Conservation (phyloP, 2,329 filamentous ascomycete species). For the Verticillium albo-atrum region DNA sequence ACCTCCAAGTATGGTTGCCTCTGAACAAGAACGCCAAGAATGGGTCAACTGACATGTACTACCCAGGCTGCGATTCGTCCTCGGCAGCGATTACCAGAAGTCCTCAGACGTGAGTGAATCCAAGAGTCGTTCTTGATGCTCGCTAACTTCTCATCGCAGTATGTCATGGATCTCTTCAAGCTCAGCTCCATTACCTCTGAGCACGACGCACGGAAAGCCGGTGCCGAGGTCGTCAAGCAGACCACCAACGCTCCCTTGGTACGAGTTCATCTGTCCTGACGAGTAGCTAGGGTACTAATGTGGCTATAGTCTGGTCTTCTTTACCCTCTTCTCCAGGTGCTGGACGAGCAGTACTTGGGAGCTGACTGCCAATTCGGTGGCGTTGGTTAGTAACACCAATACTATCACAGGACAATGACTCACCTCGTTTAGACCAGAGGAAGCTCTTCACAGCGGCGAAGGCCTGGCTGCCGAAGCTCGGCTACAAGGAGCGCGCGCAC, state of each 20-base stretch:
- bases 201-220: conserved; percentile 83
- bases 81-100: conserved; percentile 80
- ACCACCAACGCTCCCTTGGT: conserved; percentile 64
- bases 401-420: not conserved
- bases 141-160: not conserved
- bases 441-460: conserved; percentile 86
- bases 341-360: conserved; percentile 86
- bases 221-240: conserved; percentile 93
- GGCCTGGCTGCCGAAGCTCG: conserved; percentile 79
- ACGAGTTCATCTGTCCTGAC: not conserved
- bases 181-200: conserved; percentile 66
- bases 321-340: conserved; percentile 82
- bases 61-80: conserved; percentile 65
- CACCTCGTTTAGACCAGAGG: conserved; percentile 64
- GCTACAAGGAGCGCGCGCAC: conserved; percentile 62
- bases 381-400: conserved; percentile 2
- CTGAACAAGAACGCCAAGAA: not conserved
- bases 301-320: conserved; percentile 67
- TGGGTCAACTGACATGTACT: not conserved
- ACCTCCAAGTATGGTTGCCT: conserved; percentile 49
- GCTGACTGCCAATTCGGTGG: conserved; percentile 88
- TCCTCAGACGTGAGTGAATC: conserved; percentile 33
- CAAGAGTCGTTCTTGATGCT: not conserved
- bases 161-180: conserved; percentile 80
- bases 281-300: conserved; percentile 16